These are phyloP conservation scores for Epichloe sylvatica DNA, from an alignment of 2,329 filamentous ascomycete species.

Conservation along the genomic window DNA sequence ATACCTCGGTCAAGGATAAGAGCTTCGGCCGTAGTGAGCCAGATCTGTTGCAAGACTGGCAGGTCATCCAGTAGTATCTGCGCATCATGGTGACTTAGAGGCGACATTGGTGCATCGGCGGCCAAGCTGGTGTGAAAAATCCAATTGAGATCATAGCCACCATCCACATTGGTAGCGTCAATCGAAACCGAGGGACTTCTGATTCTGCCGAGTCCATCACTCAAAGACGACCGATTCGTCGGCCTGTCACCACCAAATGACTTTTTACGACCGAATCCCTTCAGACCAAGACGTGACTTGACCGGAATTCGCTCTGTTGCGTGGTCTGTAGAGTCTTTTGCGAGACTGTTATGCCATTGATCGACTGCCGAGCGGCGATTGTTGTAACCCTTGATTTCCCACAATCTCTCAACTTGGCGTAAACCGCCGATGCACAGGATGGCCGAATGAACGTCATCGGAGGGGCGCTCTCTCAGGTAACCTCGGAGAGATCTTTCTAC, in stretches of 20 bases:
- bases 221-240: conserved; percentile 11
- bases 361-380: conserved; percentile 44
- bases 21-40: conserved; percentile 49
- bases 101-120: conserved; percentile 48
- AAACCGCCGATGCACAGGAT: conserved; percentile 47
- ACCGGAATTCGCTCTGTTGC: conserved; percentile 22
- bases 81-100: conserved; percentile 36
- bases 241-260: conserved; percentile 23
- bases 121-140: conserved; percentile 47
- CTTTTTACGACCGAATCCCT: conserved; percentile 44
- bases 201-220: conserved; percentile 12
- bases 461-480: conserved; percentile 47
- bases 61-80: conserved; percentile 39
- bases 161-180: conserved; percentile 16
- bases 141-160: conserved; percentile 22
- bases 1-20: conserved; percentile 45
- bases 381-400: conserved; percentile 55
- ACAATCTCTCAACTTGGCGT: conserved; percentile 48
- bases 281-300: conserved; percentile 39
- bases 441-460: conserved; percentile 48
- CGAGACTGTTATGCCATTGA: conserved; percentile 41
- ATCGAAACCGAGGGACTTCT: conserved; percentile 18
- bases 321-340: conserved; percentile 31
- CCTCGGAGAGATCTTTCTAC: conserved; percentile 49
- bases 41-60: conserved; percentile 45